Conservation (phyloP, 2,329 filamentous ascomycete genomes). For the Kalmusia sp. region DNA sequence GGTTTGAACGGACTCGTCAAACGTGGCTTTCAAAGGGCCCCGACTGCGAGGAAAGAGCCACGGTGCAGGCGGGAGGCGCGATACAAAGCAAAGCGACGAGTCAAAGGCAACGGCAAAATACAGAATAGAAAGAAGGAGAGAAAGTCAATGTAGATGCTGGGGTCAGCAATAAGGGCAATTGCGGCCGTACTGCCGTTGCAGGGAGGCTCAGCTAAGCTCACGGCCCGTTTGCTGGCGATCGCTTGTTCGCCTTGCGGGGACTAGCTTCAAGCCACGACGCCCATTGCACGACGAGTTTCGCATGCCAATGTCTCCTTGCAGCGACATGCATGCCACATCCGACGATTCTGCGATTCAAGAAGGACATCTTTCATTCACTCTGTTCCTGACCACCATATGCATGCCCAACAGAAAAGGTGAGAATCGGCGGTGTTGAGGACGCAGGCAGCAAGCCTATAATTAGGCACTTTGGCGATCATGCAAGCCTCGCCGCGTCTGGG, state of each 20-base stretch:
- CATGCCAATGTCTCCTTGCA: conserved; percentile 4
- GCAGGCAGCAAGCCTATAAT: no score
- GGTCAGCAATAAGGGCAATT: background rate
- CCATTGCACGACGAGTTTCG: background rate
- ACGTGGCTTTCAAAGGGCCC: background rate
- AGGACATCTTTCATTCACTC: background rate
- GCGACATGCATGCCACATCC: background rate
- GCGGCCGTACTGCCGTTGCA: background rate
- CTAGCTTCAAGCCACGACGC: conserved; percentile 1
- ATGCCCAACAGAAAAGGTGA: no score
- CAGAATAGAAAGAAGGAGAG: background rate
- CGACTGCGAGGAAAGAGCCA: background rate
- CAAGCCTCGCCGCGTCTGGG: no score
- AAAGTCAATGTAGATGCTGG: background rate
- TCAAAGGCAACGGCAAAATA: background rate
- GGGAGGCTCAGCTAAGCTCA: conserved; percentile 10
- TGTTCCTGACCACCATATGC: no score
- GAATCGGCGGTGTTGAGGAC: no score
- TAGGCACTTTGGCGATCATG: conserved; percentile 2
- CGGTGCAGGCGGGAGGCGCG: conserved; percentile 1
- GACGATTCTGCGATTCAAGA: background rate
- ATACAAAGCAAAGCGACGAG: background rate
- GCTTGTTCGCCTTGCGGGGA: background rate
- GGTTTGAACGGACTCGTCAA: background rate
- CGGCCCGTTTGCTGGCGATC: background rate